phyloP scores from a whole-genome alignment of 305 asterid genomes.

The Withania somnifera region DNA sequence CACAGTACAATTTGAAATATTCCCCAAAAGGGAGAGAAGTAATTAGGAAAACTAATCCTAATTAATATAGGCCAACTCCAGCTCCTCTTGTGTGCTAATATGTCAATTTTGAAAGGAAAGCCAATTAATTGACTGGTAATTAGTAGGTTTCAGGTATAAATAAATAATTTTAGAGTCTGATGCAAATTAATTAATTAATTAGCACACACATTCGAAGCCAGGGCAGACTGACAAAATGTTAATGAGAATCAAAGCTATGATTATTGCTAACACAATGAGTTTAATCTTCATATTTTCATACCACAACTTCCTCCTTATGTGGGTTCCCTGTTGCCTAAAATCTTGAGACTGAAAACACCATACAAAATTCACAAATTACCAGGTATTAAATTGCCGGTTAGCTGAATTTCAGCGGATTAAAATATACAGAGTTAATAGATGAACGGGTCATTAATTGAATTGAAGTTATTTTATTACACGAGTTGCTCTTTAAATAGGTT shows the following conservation, averaged over 20 bases:
- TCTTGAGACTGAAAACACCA: slow-evolving; percentile 63
- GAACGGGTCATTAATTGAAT: neutral
- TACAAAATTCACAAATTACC: neutral
- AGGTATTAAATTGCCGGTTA: fast-evolving
- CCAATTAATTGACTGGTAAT: neutral
- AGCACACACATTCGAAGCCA: slow-evolving; percentile 39
- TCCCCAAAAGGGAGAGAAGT: neutral
- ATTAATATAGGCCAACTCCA: neutral
- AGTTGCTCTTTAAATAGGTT: no score
- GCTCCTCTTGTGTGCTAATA: neutral
- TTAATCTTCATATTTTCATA: slow-evolving; percentile 77
- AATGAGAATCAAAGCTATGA: slow-evolving; percentile 31
- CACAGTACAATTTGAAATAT: neutral
- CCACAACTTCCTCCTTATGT: slow-evolving; percentile 69
- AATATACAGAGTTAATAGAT: neutral
- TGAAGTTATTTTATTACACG: no score
- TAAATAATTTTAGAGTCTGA: neutral
- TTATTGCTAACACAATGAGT: slow-evolving; percentile 42
- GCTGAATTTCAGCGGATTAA: neutral
- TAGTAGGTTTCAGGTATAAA: neutral
- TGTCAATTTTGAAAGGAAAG: neutral
- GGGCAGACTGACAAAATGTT: slow-evolving; percentile 51
- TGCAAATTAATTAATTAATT: neutral
- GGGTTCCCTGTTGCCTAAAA: slow-evolving; percentile 60
- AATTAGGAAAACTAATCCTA: slow-evolving; percentile 2